Percentiles rank a stretch among this genome's conserved stretches.
Evolutionary conservation across 1,284 basidiomycete genomes (phyloP).

Genomic region (Ustilago loliicola): DNA sequence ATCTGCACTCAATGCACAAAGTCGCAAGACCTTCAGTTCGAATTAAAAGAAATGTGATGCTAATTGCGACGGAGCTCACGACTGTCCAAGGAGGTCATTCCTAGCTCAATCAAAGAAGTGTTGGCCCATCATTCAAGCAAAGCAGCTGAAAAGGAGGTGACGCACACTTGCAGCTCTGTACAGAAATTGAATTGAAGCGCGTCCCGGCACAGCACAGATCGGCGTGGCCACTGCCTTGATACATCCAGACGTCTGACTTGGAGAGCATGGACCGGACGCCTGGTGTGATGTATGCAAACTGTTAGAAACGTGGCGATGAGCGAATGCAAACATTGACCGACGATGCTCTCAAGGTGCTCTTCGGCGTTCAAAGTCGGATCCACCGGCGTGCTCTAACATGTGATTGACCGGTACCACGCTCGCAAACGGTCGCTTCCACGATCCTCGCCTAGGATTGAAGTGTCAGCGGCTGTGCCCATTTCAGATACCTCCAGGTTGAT

Average conservation of each 20-base stretch:
- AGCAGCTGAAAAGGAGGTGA: neutral
- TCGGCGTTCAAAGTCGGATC: neutral
- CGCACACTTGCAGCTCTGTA: neutral
- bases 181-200: constrained; percentile 2
- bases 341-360: neutral
- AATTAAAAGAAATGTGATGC: no score
- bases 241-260: neutral
- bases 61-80: no score
- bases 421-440: neutral
- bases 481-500: no score
- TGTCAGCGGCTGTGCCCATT: neutral
- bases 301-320: neutral
- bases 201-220: neutral
- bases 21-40: no score
- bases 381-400: neutral
- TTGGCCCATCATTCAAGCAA: neutral
- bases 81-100: neutral
- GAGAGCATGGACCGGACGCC: neutral
- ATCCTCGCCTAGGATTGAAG: neutral
- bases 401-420: neutral
- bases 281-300: neutral
- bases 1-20: neutral
- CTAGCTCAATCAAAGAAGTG: neutral
- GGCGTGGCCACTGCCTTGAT: neutral
- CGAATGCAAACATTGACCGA: neutral